Evolutionary conservation across 345 rosid genomes (phyloP), one percentile per base, ranked within the genome.

Genomic region (Melastoma malabathricum): DNA sequence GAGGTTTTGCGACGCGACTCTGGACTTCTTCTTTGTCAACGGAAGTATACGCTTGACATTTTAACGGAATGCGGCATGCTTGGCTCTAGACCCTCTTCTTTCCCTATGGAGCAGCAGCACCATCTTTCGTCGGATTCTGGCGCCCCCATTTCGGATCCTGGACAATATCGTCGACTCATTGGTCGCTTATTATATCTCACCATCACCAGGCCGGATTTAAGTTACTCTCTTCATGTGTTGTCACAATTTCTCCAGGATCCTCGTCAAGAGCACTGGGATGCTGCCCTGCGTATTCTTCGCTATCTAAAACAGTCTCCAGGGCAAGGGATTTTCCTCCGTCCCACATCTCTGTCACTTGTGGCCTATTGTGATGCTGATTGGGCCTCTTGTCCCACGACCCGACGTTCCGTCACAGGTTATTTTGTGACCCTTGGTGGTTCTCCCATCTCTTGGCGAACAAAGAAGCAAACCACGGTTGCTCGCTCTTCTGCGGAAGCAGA

Each of bases 281-380:
- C 61, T 0, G 23, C 50, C 2, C 8, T 27, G 5, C 18, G 38
- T 9, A 46, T 55, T 0, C 19, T 61, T 0, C n/a, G 57, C 1
- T 60, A 55, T 27, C 6, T 60, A 2, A 55, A 55, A n/a, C n/a
- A n/a, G 22, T 8, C 16, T n/a, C n/a, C n/a, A n/a, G n/a, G n/a
- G n/a, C n/a, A n/a, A n/a, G n/a, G n/a, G n/a, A n/a, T n/a, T n/a
- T 0, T 12, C 10, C 1, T 58, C 4, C 6, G 15, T 47, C 0
- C 50, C 47, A 13, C 47, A 56, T 0, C 17, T 61, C 18, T 51
- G 45, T 4, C 6, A 4, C 4, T 46, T 2, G 13, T 0, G 0
- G 48, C 52, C 5, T 60, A 48, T 39, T 48, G 45, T 22, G 57
- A 60, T 46, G 49, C 18, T 0, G 18, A 65, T 58, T 58, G 56